Base-by-base conservation (phyloP, 2,329 filamentous ascomycete genomes). In the Raffaelea deltoideospora region DNA sequence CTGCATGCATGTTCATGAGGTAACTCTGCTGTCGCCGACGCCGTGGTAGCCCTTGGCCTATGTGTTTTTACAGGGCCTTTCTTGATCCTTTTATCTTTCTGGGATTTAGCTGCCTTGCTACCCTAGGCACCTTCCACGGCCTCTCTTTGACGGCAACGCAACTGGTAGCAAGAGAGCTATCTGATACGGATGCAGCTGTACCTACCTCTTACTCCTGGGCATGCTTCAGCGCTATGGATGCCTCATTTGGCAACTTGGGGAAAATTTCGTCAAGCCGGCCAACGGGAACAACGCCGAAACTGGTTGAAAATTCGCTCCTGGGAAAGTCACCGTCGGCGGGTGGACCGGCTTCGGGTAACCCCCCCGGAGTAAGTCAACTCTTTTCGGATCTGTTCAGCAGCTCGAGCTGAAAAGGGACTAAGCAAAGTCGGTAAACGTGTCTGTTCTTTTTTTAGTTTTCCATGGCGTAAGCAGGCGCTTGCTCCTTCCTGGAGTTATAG, bases 231-330 rank as follows among this genome's bases (percentile, higher is more conserved):
- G 32, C 31, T n/a, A 21, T 23, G 2, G 35, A 29, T 2, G 39
- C 39, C 18, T 39, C 35, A 17, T 38, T 34, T 5, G 34, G 18
- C 11, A 53, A 51, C 26, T 55, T 59, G 15, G 72, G 72, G 41
- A 78, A 79, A 37, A 79, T 73, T 47, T 78, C 73, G 11, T 69
- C 59, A 31, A 77, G 54, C 72, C 73, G 78, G 17, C 69, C 66
- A 22, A 79, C 61, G 40, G 78, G 71, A 10, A 72, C 54, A 17
- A 64, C 62, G 2, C 73, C 74, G 2, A 65, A 56, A 3, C 73
- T 72, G 48, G 76, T 75, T 11, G 60, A 60, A 33, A 64, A 59
- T 10, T 61, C 64, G 44, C 73, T 77, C 20, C 61, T 56, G 2
- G 73, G 72, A 36, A 76, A 77, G 3, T 53, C 55, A 14, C 57